phyloP scores from a whole-genome alignment of 2,329 filamentous ascomycete species.

The Magnaporthiopsis rhizophila region DNA sequence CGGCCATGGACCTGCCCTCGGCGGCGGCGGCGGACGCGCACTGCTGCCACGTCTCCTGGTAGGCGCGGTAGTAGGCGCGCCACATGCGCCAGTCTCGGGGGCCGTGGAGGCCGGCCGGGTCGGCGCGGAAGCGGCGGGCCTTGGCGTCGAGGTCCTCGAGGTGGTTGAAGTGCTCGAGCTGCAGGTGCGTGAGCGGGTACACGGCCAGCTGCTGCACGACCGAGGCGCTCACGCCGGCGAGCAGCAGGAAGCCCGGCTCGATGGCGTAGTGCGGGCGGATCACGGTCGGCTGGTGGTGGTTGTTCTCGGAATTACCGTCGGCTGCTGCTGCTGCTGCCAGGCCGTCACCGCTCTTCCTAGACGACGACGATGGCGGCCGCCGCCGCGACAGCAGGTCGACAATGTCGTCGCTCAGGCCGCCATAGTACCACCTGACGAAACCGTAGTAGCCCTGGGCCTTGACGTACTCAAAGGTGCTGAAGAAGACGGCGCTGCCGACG shows the following conservation, averaged over 20 bases:
- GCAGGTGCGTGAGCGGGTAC: slow-evolving; percentile 64
- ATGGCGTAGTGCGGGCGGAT: slow-evolving; percentile 70
- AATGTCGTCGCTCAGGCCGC: slow-evolving; percentile 43
- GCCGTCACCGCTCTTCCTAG: too few relatives aligned
- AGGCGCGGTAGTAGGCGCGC: slow-evolving; percentile 61
- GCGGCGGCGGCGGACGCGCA: slow-evolving; percentile 49
- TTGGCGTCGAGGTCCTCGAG: slow-evolving; percentile 64
- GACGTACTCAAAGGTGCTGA: slow-evolving; percentile 66
- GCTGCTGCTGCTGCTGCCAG: not conserved
- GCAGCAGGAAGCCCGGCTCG: slow-evolving; percentile 62
- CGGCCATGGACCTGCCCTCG: slow-evolving; percentile 47
- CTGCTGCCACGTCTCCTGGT: slow-evolving; percentile 57
- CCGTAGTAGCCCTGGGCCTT: slow-evolving; percentile 67
- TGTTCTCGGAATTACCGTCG: not conserved
- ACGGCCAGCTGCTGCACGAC: slow-evolving; percentile 60
- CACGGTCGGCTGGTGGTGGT: slow-evolving; percentile 28
- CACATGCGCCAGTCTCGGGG: slow-evolving; percentile 44
- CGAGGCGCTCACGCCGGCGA: slow-evolving; percentile 62
- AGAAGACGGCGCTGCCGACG: slow-evolving; percentile 63
- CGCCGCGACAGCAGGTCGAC: slow-evolving; percentile 41
- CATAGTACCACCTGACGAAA: slow-evolving; percentile 65
- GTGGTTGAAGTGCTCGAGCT: slow-evolving; percentile 65
- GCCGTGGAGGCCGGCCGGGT: slow-evolving; percentile 22
- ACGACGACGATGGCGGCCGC: slow-evolving; percentile 23
- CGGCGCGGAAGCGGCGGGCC: slow-evolving; percentile 34